These are phyloP conservation scores for Colletotrichum costaricense DNA, from an alignment of 2,329 filamentous ascomycete genomes.

Conservation along the genomic window DNA sequence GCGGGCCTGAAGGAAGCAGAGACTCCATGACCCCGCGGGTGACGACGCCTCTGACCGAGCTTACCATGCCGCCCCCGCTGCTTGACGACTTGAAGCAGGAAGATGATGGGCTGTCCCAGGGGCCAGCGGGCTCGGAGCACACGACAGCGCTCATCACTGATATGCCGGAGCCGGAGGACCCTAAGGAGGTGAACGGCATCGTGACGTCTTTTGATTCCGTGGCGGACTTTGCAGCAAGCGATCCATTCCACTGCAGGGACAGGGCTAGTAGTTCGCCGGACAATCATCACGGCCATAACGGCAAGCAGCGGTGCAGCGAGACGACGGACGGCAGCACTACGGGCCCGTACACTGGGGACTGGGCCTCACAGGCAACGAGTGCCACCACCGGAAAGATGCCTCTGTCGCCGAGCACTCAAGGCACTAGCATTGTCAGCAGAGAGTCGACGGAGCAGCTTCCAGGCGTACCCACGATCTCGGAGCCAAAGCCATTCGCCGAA, in stretches of 20 bases:
- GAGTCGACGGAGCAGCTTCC: constrained; percentile 65
- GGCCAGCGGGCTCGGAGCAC: constrained; percentile 42
- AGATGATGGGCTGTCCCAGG: constrained; percentile 41
- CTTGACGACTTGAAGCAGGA: constrained; percentile 39
- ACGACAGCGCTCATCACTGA: constrained; percentile 47
- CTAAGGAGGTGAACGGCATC: constrained; percentile 58
- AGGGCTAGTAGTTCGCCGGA: constrained; percentile 46
- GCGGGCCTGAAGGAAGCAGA: constrained; percentile 31
- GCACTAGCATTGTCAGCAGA: constrained; percentile 73
- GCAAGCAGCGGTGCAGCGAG: constrained; percentile 69
- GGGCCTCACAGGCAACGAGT: constrained; percentile 72
- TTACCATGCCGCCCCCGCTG: constrained; percentile 31
- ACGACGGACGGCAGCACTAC: constrained; percentile 71
- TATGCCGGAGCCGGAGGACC: constrained; percentile 45
- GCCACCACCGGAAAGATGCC: constrained; percentile 73
- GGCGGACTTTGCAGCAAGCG: constrained; percentile 60
- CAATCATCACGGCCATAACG: constrained; percentile 53
- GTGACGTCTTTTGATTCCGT: constrained; percentile 58
- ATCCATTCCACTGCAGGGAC: constrained; percentile 56
- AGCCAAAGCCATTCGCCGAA: constrained; percentile 46
- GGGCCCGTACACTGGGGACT: constrained; percentile 65
- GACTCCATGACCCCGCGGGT: constrained; percentile 29
- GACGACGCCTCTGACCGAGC: constrained; percentile 29
- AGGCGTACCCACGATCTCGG: constrained; percentile 56
- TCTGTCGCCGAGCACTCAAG: constrained; percentile 72